phyloP scores from a whole-genome alignment of 108 stramenopile species.

The Mayamaea pseudoterrestris region DNA sequence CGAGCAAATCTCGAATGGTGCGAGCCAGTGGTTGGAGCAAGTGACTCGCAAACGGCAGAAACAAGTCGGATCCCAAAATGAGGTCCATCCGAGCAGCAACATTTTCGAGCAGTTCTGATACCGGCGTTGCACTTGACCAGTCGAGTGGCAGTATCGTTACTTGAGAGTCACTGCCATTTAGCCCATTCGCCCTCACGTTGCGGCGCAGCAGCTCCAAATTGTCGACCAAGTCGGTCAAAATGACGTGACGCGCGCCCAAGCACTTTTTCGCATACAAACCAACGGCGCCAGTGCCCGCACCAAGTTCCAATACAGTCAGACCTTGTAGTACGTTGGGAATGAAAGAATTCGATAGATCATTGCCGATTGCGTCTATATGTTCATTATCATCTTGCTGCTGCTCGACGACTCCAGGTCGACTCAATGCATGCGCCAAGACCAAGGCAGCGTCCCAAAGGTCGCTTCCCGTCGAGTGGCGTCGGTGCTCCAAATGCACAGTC shows the following conservation, averaged over 20 bases:
- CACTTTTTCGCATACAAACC: conserved; percentile 1
- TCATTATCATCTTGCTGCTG: background rate
- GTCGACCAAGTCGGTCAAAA: background rate
- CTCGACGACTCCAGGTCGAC: background rate
- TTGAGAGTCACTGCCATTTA: background rate
- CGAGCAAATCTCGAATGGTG: too few relatives aligned
- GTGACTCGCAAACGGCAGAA: conserved; percentile 1
- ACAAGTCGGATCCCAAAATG: conserved; percentile 3
- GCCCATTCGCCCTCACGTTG: background rate
- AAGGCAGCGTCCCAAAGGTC: conserved; percentile 5
- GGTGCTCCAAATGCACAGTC: conserved; percentile 2
- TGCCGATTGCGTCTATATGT: background rate
- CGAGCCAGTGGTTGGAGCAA: conserved; percentile 1
- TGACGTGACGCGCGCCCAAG: background rate
- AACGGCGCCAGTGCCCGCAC: conserved; percentile 3
- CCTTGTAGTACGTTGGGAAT: too few relatives aligned
- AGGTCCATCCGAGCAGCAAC: background rate
- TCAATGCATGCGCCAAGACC: background rate
- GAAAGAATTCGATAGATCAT: too few relatives aligned
- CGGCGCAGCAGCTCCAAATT: background rate
- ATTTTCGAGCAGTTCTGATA: background rate
- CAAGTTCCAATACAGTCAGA: conserved; percentile 3
- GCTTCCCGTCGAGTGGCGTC: conserved; percentile 1
- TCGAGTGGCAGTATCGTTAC: conserved; percentile 3
- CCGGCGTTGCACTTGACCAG: conserved; percentile 1